These are phyloP conservation scores for Claviceps sorghi DNA, from an alignment of 2,329 filamentous ascomycete genomes.

Conservation along the genomic window DNA sequence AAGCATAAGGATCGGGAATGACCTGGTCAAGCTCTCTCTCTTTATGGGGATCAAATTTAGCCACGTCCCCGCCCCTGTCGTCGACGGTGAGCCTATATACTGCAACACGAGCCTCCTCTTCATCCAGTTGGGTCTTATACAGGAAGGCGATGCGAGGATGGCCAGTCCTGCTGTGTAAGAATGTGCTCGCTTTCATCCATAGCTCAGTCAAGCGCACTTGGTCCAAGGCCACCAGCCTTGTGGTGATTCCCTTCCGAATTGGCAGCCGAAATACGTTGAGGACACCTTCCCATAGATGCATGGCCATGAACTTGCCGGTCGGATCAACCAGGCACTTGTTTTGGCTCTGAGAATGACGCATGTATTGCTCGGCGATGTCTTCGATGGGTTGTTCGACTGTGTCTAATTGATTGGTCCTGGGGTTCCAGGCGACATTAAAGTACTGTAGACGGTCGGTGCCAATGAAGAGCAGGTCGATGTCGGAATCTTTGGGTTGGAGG, in stretches of 20 bases:
- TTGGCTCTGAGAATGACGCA: constrained; percentile 67
- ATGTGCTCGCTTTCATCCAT: constrained; percentile 43
- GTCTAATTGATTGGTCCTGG: constrained; percentile 33
- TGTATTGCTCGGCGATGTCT: constrained; percentile 42
- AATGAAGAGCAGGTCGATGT: constrained; percentile 76
- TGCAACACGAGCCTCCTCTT: constrained; percentile 39
- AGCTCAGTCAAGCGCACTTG: constrained; percentile 44
- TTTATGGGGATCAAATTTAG: constrained; percentile 38
- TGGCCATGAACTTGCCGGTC: constrained; percentile 44
- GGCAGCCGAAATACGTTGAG: constrained; percentile 39
- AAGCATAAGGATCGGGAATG: constrained; percentile 40
- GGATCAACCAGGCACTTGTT: constrained; percentile 78
- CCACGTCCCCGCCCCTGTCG: constrained; percentile 39
- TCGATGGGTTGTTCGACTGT: constrained; percentile 36
- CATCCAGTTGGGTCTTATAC: constrained; percentile 38
- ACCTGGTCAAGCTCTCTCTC: constrained; percentile 40
- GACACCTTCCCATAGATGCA: constrained; percentile 47
- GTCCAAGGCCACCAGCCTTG: constrained; percentile 33
- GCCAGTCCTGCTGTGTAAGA: constrained; percentile 42
- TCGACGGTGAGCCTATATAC: constrained; percentile 45
- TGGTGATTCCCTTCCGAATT: constrained; percentile 28
- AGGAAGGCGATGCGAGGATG: constrained; percentile 44
- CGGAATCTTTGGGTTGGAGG: constrained; percentile 57
- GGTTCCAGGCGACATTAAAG: constrained; percentile 78
- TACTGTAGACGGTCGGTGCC: constrained; percentile 84